Conservation (phyloP, 805 yeast genomes). For the Ogataea paraovalis region DNA sequence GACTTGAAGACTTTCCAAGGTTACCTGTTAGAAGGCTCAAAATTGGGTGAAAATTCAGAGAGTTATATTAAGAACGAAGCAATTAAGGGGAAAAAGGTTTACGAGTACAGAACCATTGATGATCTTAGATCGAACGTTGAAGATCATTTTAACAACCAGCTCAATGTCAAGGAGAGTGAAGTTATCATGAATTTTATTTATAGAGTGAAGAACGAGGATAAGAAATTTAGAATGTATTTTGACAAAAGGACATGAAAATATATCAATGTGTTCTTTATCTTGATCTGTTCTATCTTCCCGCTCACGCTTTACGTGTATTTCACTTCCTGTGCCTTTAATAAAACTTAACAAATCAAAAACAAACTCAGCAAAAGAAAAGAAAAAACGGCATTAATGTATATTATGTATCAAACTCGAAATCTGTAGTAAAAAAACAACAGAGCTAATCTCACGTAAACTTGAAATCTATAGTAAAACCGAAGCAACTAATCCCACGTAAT, state of each 20-base stretch:
- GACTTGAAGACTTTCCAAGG: conserved; percentile 67
- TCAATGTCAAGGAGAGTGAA: conserved; percentile 73
- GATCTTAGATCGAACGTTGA: conserved; percentile 28
- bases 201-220: conserved; percentile 66
- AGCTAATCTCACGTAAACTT: neutral
- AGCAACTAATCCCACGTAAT: conserved; percentile 1
- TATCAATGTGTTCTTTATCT: neutral
- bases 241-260: conserved; percentile 21
- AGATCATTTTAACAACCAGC: conserved; percentile 54
- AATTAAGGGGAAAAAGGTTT: conserved; percentile 24
- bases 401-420: neutral
- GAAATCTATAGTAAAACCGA: no score
- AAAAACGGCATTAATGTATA: neutral
- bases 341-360: neutral
- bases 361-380: neutral
- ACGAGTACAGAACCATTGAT: conserved; percentile 29
- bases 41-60: conserved; percentile 68
- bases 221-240: conserved; percentile 37
- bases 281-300: neutral
- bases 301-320: neutral
- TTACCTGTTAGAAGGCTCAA: conserved; percentile 56
- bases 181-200: conserved; percentile 85
- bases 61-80: conserved; percentile 27
- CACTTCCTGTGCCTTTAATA: neutral
- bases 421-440: neutral